Evolutionary conservation across 2,329 filamentous ascomycete genomes (phyloP).

Genomic region (Fusarium redolens): DNA sequence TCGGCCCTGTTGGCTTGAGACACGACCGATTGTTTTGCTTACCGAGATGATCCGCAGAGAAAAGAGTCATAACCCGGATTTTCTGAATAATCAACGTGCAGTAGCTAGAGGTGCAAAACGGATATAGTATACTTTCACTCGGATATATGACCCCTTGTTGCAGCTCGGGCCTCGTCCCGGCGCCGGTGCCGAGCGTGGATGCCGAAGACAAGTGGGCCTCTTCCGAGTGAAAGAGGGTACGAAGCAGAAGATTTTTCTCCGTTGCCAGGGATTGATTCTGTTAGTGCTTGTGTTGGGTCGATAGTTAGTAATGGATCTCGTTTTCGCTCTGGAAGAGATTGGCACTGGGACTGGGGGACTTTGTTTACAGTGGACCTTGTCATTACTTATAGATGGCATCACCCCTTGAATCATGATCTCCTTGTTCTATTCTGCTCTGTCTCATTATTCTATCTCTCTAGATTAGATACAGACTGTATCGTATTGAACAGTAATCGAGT

Average conservation of each 20-base stretch:
- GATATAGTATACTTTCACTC: conserved; percentile 24
- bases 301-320: conserved; percentile 28
- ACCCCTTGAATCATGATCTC: conserved; percentile 21
- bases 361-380: conserved; percentile 5
- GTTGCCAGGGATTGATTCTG: conserved; percentile 28
- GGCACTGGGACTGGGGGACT: conserved; percentile 13
- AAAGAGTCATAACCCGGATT: conserved; percentile 5
- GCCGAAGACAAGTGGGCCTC: conserved; percentile 33
- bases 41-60: conserved; percentile 9
- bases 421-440: background rate
- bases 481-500: background rate
- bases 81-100: conserved; percentile 9
- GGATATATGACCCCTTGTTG: conserved; percentile 21
- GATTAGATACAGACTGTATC: background rate
- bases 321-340: conserved; percentile 13
- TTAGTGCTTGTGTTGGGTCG: conserved; percentile 4
- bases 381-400: conserved; percentile 36
- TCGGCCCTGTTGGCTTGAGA: conserved; percentile 29
- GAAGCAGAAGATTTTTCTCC: conserved; percentile 13
- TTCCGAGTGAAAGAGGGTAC: conserved; percentile 11
- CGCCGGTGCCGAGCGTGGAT: conserved; percentile 37
- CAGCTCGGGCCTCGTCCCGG: conserved; percentile 15
- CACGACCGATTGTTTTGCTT: conserved; percentile 22
- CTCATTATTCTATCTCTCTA: background rate
- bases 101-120: background rate